phyloP scores from a whole-genome alignment of 768 basidiomycete genomes.

The Trametes gibbosa region DNA sequence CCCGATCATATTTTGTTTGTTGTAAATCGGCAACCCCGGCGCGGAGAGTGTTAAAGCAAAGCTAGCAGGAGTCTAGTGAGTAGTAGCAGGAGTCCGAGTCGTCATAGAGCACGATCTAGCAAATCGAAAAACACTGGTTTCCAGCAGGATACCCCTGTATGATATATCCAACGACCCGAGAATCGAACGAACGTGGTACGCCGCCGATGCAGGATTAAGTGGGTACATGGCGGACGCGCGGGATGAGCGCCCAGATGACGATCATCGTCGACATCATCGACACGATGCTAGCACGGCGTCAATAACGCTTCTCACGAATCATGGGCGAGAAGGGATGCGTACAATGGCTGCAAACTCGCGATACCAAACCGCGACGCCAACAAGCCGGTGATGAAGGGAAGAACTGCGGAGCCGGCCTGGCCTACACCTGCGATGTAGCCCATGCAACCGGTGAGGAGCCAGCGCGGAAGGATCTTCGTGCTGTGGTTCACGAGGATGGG shows the following conservation, averaged over 20 bases:
- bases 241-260: constrained; percentile 52
- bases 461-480: constrained; percentile 63
- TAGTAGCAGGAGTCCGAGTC: too few relatives aligned
- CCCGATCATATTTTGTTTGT: too few relatives aligned
- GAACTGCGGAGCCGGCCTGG: constrained; percentile 65
- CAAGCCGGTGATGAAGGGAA: constrained; percentile 73
- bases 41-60: too few relatives aligned
- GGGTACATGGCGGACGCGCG: constrained; percentile 27
- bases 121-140: too few relatives aligned
- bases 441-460: constrained; percentile 58
- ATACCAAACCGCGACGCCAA: constrained; percentile 64
- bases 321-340: constrained; percentile 26
- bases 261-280: constrained; percentile 60
- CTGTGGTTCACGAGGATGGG: constrained; percentile 68
- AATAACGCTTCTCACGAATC: neutral
- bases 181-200: too few relatives aligned
- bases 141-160: too few relatives aligned
- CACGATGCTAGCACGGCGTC: constrained; percentile 41
- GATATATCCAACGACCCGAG: too few relatives aligned
- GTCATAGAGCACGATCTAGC: too few relatives aligned
- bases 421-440: constrained; percentile 45
- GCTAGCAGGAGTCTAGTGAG: too few relatives aligned
- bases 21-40: too few relatives aligned
- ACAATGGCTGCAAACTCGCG: constrained; percentile 61
- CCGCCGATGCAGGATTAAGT: neutral